Conservation (phyloP, 768 basidiomycete species). For the Suillus tomentosus region DNA sequence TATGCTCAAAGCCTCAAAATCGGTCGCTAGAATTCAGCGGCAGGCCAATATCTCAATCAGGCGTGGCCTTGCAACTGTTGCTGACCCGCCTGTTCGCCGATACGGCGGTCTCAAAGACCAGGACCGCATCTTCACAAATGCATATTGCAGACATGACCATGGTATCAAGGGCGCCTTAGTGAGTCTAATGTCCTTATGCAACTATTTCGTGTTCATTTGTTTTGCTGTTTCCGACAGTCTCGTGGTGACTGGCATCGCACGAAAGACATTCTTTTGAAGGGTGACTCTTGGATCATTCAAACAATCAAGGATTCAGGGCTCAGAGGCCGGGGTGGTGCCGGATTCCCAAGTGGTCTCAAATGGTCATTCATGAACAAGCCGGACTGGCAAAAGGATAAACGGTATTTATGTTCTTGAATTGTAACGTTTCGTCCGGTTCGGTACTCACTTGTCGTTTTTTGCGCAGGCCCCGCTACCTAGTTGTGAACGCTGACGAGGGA, state of each 20-base stretch:
- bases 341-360: constrained; percentile 95
- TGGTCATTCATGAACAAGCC: constrained; percentile 99
- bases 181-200: constrained; percentile 25
- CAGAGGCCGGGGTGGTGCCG: constrained; percentile 94
- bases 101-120: constrained; percentile 96
- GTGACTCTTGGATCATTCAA: constrained; percentile 97
- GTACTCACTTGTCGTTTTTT: neutral
- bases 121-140: constrained; percentile 92
- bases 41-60: constrained; percentile 17
- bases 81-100: constrained; percentile 82
- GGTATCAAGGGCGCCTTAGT: constrained; percentile 92
- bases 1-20: constrained; percentile 33
- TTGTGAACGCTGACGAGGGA: constrained; percentile 98
- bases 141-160: constrained; percentile 85
- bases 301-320: constrained; percentile 95
- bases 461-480: constrained; percentile 86
- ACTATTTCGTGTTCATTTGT: constrained; percentile 9
- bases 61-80: constrained; percentile 64
- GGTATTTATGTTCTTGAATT: constrained; percentile 43
- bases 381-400: constrained; percentile 93
- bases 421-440: neutral
- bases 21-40: constrained; percentile 25
- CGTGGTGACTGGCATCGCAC: constrained; percentile 99
- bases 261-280: constrained; percentile 94
- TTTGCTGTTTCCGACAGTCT: constrained; percentile 45